Evolutionary conservation across 257 asterid genomes (phyloP), one percentile per base, ranked within the genome.

Genomic region (Catharanthus roseus): DNA sequence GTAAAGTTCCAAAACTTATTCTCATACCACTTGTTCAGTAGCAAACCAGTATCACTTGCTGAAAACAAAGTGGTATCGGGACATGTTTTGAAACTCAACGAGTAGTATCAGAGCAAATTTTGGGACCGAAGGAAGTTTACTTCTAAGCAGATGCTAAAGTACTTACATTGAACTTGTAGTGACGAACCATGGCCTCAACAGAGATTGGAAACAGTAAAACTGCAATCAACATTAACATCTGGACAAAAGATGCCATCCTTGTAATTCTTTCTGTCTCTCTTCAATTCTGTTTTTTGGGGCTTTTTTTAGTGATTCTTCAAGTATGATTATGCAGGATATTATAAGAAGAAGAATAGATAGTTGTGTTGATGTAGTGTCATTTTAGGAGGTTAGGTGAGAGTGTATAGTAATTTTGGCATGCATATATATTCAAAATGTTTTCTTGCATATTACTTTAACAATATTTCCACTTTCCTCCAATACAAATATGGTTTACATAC

Each of bases 331-430:
- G 42, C 8, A 38, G 42, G 3, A 38, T 29, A 47, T 29, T 39
- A 29, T 64, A 81, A 86, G 77, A 82, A 79, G 23, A 75, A 78
- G 68, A 45, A 71, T 29, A 55, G 39, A 36, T 64, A 10, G 66
- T 39, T 44, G 63, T 61, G 15, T 45, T 69, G 85, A 82, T 81
- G 86, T 72, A 33, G 66, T 31, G 90, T 89, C 92, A 53, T 79
- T 89, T 61, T 86, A 85, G 74, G 62, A 53, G 79, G 90, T 80
- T 82, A 79, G 92, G 90, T 89, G 80, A 81, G n/a, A n/a, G n/a
- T n/a, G 71, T 39, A 64, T 19, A 26, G 61, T 28, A 41, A 65
- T 66, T 34, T 61, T 72, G 74, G 77, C 83, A 68, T 80, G 87
- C 74, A 77, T 49, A 58, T 38, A 3, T 38, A 3, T 68, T 50